Evolutionary conservation across 805 yeast genomes (phyloP).

Genomic region (Saccharomycopsis lassenensis): DNA sequence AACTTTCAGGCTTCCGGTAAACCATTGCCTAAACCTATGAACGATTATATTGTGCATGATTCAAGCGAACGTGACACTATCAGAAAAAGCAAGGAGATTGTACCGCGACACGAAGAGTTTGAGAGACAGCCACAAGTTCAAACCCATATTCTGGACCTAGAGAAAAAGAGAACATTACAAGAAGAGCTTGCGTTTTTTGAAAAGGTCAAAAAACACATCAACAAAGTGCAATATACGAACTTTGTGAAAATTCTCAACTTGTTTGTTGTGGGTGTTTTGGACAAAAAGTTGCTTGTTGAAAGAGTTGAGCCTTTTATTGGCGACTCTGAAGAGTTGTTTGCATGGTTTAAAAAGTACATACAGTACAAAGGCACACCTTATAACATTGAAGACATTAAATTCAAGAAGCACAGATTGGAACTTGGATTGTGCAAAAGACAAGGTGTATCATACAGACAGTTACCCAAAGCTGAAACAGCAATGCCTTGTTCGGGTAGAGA

Average conservation of each 20-base stretch:
- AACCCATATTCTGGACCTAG: neutral
- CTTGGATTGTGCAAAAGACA: conserved; percentile 83
- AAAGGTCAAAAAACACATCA: conserved; percentile 78
- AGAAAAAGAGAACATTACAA: conserved; percentile 35
- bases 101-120: neutral
- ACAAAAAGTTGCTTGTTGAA: conserved; percentile 68
- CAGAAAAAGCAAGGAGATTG: neutral
- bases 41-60: neutral
- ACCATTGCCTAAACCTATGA: neutral
- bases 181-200: conserved; percentile 91
- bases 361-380: conserved; percentile 80
- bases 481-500: conserved; percentile 86
- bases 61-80: no score
- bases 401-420: conserved; percentile 83
- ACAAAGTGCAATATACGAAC: conserved; percentile 83
- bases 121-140: neutral
- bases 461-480: conserved; percentile 73
- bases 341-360: conserved; percentile 89
- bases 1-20: conserved; percentile 1
- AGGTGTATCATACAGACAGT: conserved; percentile 82
- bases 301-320: conserved; percentile 83
- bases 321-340: conserved; percentile 62
- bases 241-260: conserved; percentile 78
- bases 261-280: conserved; percentile 83
- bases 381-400: conserved; percentile 77